Conservation (phyloP, 83 land plant genomes). For the Picea mariana region DNA sequence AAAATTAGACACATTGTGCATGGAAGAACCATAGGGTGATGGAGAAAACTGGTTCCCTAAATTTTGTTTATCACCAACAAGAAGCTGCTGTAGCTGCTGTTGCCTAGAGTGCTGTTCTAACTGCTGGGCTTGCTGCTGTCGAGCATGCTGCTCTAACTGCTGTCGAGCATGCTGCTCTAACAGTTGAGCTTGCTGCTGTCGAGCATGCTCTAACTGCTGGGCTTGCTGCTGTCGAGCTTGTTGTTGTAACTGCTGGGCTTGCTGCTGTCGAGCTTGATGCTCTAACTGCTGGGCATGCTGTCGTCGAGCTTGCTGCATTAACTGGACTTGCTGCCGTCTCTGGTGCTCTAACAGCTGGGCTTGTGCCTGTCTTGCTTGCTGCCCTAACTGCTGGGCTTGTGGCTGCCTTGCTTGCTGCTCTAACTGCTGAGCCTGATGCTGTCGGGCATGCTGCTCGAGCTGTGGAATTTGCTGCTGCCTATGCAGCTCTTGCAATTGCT, state of each 20-base stretch:
- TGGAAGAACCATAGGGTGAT: slow-evolving; percentile 33
- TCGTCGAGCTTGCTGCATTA: background rate
- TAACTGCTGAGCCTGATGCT: slow-evolving; percentile 5
- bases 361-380: slow-evolving; percentile 3
- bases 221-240: slow-evolving; percentile 13
- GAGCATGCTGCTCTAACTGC: slow-evolving; percentile 22
- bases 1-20: slow-evolving; percentile 28
- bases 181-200: slow-evolving; percentile 17
- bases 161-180: slow-evolving; percentile 10
- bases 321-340: slow-evolving; percentile 9
- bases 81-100: slow-evolving; percentile 28
- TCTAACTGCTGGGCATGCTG: slow-evolving; percentile 3
- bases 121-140: slow-evolving; percentile 14
- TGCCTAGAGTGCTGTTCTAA: slow-evolving; percentile 14
- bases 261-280: slow-evolving; percentile 9
- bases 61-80: slow-evolving; percentile 29
- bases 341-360: background rate
- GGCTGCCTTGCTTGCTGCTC: slow-evolving; percentile 5
- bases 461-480: slow-evolving; percentile 14
- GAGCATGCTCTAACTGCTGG: slow-evolving; percentile 6
- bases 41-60: slow-evolving; percentile 23
- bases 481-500: slow-evolving; percentile 2
- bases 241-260: background rate
- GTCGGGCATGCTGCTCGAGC: slow-evolving; percentile 14
- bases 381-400: slow-evolving; percentile 4